Base-by-base conservation (phyloP, 2,329 filamentous ascomycete genomes). In the Fusarium palustre region DNA sequence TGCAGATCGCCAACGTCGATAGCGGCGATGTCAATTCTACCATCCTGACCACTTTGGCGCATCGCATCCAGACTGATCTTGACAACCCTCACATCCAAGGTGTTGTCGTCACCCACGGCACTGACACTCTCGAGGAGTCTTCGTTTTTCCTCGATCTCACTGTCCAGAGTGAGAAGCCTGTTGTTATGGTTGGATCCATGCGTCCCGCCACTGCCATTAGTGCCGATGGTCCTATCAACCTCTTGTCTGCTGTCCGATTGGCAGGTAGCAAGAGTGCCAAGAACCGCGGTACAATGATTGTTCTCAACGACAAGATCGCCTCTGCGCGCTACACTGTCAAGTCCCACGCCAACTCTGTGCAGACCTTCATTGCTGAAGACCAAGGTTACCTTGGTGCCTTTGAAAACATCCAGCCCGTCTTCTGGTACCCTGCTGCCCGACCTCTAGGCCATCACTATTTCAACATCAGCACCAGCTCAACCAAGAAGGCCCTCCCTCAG, bases 71-170 rank as follows among this genome's bases (percentile, higher is more conserved):
- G 55, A 59, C 52, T 8, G 83, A 84, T 55, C 76, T 87, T 2
- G 81, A 82, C 24, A 73, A 69, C 39, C 77, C 78, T 6, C 55
- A 76, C 22, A 76, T 75, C 20, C 75, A 78, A 76, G 87, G 83
- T n/a, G 85, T 85, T 5, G 85, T 90, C 4, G 78, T 91, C 47
- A 90, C 88, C 0, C 88, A 90, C 68, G 88, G 88, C 34, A 91
- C 89, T 11, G 88, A 91, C 70, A 88, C 86, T 0, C 79, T 90
- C 1, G 88, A 90, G 70, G 88, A 90, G 73, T 84, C 85, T 0
- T 84, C 87, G 5, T 89, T 90, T 78, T 89, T 89, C 78, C 76
- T 90, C 7, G 85, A 89, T 55, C 75, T 86, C 3, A 87, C 86
- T 0, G 74, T 89, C 12, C 83, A 83, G 64, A 86, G 83, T 25